phyloP scores from a whole-genome alignment of 1,284 basidiomycete genomes.

The Sanghuangporus sanghuang region DNA sequence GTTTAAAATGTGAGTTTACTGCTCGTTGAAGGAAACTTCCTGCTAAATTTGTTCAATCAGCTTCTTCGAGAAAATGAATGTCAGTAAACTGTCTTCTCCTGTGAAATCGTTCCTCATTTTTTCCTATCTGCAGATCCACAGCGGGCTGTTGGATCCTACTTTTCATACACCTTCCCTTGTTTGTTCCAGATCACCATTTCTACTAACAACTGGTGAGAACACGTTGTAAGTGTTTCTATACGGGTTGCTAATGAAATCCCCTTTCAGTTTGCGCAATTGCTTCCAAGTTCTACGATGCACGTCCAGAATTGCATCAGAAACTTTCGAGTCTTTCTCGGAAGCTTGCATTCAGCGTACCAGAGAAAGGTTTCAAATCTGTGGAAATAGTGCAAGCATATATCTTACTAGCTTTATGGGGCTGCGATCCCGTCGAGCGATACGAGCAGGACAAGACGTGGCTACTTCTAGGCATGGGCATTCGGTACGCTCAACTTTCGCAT shows the following conservation, averaged over 20 bases:
- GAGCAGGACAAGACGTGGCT: conserved; percentile 98
- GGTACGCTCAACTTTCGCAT: conserved; percentile 37
- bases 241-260: neutral
- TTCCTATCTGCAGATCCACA: conserved; percentile 52
- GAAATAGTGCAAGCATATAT: conserved; percentile 93
- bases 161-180: conserved; percentile 92
- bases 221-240: neutral
- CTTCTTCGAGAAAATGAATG: conserved; percentile 75
- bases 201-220: conserved; percentile 88
- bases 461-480: conserved; percentile 80
- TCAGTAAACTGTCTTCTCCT: conserved; percentile 29
- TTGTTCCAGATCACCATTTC: conserved; percentile 87
- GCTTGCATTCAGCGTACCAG: conserved; percentile 86
- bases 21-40: conserved; percentile 8
- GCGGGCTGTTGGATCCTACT: conserved; percentile 70
- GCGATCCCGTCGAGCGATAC: conserved; percentile 89
- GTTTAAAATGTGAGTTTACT: conserved; percentile 77
- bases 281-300: conserved; percentile 81
- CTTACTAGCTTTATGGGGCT: conserved; percentile 78
- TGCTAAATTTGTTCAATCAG: conserved; percentile 33
- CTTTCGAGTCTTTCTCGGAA: conserved; percentile 85
- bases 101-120: neutral
- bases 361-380: conserved; percentile 87
- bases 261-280: conserved; percentile 87
- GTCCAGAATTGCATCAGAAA: conserved; percentile 79